These are phyloP conservation scores for Lecanicillium sp. DNA, from an alignment of 2,329 filamentous ascomycete species.

Conservation along the genomic window DNA sequence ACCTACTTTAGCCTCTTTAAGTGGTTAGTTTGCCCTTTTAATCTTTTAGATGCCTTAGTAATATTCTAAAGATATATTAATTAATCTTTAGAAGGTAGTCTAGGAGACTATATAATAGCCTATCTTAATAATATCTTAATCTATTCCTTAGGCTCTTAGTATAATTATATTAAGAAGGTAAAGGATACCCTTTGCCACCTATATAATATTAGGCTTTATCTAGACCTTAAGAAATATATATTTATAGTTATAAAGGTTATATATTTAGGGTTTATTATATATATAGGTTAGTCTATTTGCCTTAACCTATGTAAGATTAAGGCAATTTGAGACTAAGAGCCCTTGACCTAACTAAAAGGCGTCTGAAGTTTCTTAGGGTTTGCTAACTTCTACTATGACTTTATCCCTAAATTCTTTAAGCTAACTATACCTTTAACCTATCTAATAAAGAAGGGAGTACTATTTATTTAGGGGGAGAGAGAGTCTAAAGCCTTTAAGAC, in stretches of 20 bases:
- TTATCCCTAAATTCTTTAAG: constrained; percentile 9
- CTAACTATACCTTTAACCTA: constrained; percentile 2
- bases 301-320: constrained; percentile 3
- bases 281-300: not conserved
- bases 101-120: not conserved
- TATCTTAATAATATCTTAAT: constrained; percentile 5
- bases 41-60: constrained; percentile 12
- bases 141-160: not conserved
- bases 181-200: not conserved
- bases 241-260: constrained; percentile 3
- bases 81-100: not conserved
- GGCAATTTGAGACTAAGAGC: constrained; percentile 2
- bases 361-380: constrained; percentile 9
- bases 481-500: not conserved
- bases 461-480: not conserved
- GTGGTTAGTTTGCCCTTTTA: constrained; percentile 22
- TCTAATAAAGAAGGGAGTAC: constrained; percentile 2
- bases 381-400: constrained; percentile 10
- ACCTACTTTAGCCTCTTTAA: constrained; percentile 18
- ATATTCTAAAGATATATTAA: constrained; percentile 5
- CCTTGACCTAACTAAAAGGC: constrained; percentile 1
- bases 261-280: constrained; percentile 8
- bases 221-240: not conserved
- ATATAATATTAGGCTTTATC: not conserved
- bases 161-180: not conserved